phyloP scores from a whole-genome alignment of 805 yeast genomes.

The Metschnikowia drakensbergensis region DNA sequence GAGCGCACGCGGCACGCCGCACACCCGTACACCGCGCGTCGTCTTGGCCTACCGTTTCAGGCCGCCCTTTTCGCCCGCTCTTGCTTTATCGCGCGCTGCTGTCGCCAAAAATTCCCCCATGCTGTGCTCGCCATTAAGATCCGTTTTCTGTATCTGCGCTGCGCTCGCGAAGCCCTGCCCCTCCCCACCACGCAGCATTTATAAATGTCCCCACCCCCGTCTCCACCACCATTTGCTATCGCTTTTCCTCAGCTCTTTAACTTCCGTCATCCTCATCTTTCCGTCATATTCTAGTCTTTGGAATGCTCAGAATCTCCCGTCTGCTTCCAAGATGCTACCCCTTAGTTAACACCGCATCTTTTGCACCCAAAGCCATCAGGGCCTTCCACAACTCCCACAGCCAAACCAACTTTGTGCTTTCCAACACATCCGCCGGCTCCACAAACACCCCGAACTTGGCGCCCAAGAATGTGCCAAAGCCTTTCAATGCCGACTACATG shows the following conservation, averaged over 20 bases:
- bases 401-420: conserved; percentile 10
- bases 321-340: conserved; percentile 3
- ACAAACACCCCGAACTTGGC: conserved; percentile 11
- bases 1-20: neutral
- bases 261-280: neutral
- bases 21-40: neutral
- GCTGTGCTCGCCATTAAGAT: conserved; percentile 10
- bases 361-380: neutral
- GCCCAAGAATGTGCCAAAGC: conserved; percentile 8
- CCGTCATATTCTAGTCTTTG: neutral
- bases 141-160: conserved; percentile 7
- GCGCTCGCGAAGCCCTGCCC: conserved; percentile 15
- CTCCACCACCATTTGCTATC: neutral
- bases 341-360: neutral
- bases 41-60: neutral
- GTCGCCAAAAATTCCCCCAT: conserved; percentile 8
- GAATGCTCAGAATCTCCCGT: conserved; percentile 6
- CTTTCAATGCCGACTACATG: conserved; percentile 16
- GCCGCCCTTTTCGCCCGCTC: neutral
- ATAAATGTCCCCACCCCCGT: conserved; percentile 1
- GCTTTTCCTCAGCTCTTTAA: neutral
- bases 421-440: conserved; percentile 6
- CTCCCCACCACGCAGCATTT: neutral
- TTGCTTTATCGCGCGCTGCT: neutral
- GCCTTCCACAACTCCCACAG: conserved; percentile 14